phyloP scores from a whole-genome alignment of 192 early-diverging fungal genomes.

The Linderina pennispora region DNA sequence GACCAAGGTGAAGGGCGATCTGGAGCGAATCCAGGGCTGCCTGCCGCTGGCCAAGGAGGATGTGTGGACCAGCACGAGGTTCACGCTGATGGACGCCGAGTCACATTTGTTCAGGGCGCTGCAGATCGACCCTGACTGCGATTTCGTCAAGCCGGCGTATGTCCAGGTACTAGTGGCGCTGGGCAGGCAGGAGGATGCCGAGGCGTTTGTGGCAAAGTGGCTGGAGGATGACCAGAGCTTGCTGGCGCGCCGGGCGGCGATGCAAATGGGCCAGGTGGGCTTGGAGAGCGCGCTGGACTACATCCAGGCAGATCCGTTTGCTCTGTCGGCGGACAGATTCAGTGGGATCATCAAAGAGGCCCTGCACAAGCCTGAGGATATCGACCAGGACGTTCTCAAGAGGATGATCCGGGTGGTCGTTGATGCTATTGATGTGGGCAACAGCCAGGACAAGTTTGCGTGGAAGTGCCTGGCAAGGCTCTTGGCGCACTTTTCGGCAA shows the following conservation, averaged over 20 bases:
- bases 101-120: constrained; percentile 14
- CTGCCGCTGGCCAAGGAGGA: constrained; percentile 6
- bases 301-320: constrained; percentile 30
- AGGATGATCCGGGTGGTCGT: constrained; percentile 10
- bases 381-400: neutral
- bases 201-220: constrained; percentile 1
- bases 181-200: constrained; percentile 3
- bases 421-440: constrained; percentile 30
- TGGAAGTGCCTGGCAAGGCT: constrained; percentile 21
- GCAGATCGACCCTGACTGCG: constrained; percentile 5
- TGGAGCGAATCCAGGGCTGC: no score
- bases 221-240: constrained; percentile 6
- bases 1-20: no score
- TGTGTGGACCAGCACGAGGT: constrained; percentile 3
- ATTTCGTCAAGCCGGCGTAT: constrained; percentile 25
- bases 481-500: neutral
- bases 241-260: no score
- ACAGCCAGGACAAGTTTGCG: constrained; percentile 1
- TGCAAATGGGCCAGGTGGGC: neutral
- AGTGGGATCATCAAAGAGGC: constrained; percentile 4
- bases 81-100: constrained; percentile 17
- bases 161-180: constrained; percentile 24
- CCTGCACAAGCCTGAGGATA: neutral
- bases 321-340: constrained; percentile 3
- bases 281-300: constrained; percentile 24